Percentiles rank a stretch among this genome's conserved stretches.
These are phyloP conservation scores for Ascodesmis nigricans DNA, from an alignment of 495 filamentous ascomycete genomes.

Conservation along the genomic window DNA sequence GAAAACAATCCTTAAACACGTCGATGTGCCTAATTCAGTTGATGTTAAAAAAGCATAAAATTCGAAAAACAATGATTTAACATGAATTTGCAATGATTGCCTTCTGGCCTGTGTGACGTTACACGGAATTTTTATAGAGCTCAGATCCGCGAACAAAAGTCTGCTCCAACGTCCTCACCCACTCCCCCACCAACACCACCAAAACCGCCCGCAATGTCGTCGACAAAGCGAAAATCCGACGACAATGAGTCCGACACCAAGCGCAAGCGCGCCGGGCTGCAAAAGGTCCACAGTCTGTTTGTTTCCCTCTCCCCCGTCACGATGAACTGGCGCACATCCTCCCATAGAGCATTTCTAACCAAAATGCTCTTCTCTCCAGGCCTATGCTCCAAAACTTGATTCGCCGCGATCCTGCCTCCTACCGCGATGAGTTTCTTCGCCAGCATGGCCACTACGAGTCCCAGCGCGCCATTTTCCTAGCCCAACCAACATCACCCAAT, in stretches of 20 bases:
- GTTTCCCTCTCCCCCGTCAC: neutral
- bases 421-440: constrained; percentile 61
- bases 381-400: constrained; percentile 79
- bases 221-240: too few relatives aligned
- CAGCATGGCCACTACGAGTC: constrained; percentile 87
- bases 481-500: constrained; percentile 37
- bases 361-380: constrained; percentile 24
- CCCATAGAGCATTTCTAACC: constrained; percentile 1
- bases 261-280: constrained; percentile 21
- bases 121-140: too few relatives aligned
- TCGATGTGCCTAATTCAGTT: too few relatives aligned
- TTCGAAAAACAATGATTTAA: too few relatives aligned
- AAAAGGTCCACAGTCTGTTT: constrained; percentile 21
- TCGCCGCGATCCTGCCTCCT: constrained; percentile 62
- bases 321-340: neutral
- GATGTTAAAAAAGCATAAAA: too few relatives aligned
- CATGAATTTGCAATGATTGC: too few relatives aligned
- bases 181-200: neutral
- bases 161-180: too few relatives aligned
- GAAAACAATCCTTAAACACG: too few relatives aligned
- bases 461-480: constrained; percentile 73
- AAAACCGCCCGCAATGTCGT: neutral
- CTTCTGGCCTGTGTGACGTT: too few relatives aligned
- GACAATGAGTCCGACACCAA: too few relatives aligned
- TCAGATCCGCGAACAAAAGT: too few relatives aligned